Percentiles rank a stretch among this genome's conserved stretches.
These are phyloP conservation scores for Hermanozyma aechmeae DNA, from an alignment of 805 yeast species.

Conservation along the genomic window DNA sequence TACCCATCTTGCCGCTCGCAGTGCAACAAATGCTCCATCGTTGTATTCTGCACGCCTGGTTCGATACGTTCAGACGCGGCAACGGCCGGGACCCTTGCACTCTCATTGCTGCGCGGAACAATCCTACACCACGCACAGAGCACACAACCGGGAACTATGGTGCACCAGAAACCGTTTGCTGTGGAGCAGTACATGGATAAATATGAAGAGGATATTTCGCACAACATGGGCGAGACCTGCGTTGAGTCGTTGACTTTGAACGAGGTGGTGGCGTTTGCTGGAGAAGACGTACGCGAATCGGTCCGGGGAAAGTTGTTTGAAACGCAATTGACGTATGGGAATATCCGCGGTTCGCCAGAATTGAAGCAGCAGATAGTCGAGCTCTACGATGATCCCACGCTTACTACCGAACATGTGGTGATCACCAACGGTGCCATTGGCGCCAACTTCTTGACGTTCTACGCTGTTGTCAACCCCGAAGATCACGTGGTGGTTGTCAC, in stretches of 20 bases:
- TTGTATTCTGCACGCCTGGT: too few relatives aligned
- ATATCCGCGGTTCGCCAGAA: slow-evolving; percentile 36
- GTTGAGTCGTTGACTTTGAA: slow-evolving; percentile 33
- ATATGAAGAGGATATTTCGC: slow-evolving; percentile 29
- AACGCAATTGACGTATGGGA: slow-evolving; percentile 33
- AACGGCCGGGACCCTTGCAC: too few relatives aligned
- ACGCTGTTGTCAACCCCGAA: slow-evolving; percentile 32
- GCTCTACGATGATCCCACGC: slow-evolving; percentile 17
- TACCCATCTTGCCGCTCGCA: too few relatives aligned
- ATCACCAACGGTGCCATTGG: slow-evolving; percentile 50
- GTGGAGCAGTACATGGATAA: slow-evolving; percentile 50
- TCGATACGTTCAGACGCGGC: too few relatives aligned
- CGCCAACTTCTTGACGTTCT: slow-evolving; percentile 39
- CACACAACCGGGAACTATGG: slow-evolving; percentile 20
- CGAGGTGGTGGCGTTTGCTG: slow-evolving; percentile 18
- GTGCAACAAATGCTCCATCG: too few relatives aligned
- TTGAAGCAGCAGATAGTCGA: slow-evolving; percentile 26
- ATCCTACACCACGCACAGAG: too few relatives aligned
- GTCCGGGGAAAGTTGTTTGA: slow-evolving; percentile 5
- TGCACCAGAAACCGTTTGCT: slow-evolving; percentile 35
- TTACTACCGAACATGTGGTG: slow-evolving; percentile 28
- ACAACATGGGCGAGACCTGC: slow-evolving; percentile 47
- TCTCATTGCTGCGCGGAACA: too few relatives aligned
- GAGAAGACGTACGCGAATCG: slow-evolving; percentile 9
- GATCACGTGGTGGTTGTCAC: slow-evolving; percentile 41